Evolutionary conservation across 2,329 filamentous ascomycete species (phyloP).

Genomic region (Rutstroemia sp.): DNA sequence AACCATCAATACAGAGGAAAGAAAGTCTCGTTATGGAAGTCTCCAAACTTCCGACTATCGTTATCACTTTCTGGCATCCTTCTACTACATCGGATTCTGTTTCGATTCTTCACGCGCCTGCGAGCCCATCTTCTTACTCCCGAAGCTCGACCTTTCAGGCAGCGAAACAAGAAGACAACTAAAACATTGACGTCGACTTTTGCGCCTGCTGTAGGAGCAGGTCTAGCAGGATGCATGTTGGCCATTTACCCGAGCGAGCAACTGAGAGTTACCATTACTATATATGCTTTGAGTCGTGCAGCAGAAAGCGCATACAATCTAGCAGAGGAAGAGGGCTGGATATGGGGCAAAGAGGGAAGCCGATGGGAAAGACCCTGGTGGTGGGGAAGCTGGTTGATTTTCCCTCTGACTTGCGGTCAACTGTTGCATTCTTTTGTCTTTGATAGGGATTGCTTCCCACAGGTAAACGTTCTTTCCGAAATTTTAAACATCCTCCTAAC

Average conservation of each 20-base stretch:
- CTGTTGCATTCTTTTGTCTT: slow-evolving; percentile 70
- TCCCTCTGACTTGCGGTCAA: slow-evolving; percentile 70
- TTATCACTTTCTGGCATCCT: slow-evolving; percentile 79
- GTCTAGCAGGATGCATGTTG: slow-evolving; percentile 75
- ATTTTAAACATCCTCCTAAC: slow-evolving; percentile 5
- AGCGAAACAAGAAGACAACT: slow-evolving; percentile 72
- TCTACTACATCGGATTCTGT: slow-evolving; percentile 79
- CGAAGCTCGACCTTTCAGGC: slow-evolving; percentile 73
- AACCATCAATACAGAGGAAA: slow-evolving; percentile 25
- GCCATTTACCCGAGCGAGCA: slow-evolving; percentile 65
- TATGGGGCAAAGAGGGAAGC: slow-evolving; percentile 50
- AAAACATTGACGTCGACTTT: slow-evolving; percentile 71
- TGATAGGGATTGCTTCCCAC: slow-evolving; percentile 66
- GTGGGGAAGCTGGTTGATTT: slow-evolving; percentile 78
- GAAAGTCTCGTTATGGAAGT: slow-evolving; percentile 52
- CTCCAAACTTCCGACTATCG: slow-evolving; percentile 67
- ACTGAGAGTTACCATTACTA: slow-evolving; percentile 70
- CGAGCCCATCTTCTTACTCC: slow-evolving; percentile 71
- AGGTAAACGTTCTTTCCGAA: slow-evolving; percentile 35
- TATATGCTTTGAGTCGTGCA: slow-evolving; percentile 74
- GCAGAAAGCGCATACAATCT: slow-evolving; percentile 84
- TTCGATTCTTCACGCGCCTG: slow-evolving; percentile 79
- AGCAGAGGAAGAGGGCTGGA: slow-evolving; percentile 63
- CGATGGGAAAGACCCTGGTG: slow-evolving; percentile 66
- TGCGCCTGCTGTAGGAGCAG: slow-evolving; percentile 85